Base-by-base conservation (phyloP, 108 stramenopile species). In the Skeletonema potamos region DNA sequence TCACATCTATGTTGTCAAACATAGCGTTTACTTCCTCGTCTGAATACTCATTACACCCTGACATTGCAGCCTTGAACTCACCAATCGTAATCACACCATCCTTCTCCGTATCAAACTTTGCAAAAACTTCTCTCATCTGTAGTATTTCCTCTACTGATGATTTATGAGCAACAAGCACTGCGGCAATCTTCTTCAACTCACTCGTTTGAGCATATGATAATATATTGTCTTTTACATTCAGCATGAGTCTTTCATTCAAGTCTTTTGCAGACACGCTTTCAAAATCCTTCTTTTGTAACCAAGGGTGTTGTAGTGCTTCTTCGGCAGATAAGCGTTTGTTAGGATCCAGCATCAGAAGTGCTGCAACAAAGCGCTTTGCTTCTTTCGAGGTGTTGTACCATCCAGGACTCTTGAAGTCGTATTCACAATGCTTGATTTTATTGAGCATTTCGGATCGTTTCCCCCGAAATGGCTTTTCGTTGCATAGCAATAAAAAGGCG, bases 91-190 rank as follows among this genome's bases (percentile, higher is more conserved):
- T 92, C 18, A 72, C 79, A 6, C 96, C 96, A 58, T 86, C 70
- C 62, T 87, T 84, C 20, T 66, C 61, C 2, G 70, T 78, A 58
- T 92, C 89, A 66, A 71, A 87, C 27, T 74, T 71, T 8, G 86
- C 84, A 68, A 96, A 96, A 36, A 87, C 92, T 64, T 81, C 82
- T 24, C 96, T 78, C 27, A 94, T 77, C 11, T 89, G 82, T 6
- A 86, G 44, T 64, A 93, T 93, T 64, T 93, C 89, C n/a, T 81
- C 76, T 27, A 72, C 60, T 0, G 87, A 82, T 2, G 83, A 85
- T 44, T 83, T 79, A 62, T 90, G 84, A 10, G 93, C 93, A 18
- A 94, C 73, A 9, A 94, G 81, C 68, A 85, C 86, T 10, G 91
- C 64, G n/a, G 88, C 91, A 29, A 94, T 73, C 62, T 77, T 84